Evolutionary conservation across 2,329 filamentous ascomycete species (phyloP).

Genomic region (Paraphoma chrysanthemicola): DNA sequence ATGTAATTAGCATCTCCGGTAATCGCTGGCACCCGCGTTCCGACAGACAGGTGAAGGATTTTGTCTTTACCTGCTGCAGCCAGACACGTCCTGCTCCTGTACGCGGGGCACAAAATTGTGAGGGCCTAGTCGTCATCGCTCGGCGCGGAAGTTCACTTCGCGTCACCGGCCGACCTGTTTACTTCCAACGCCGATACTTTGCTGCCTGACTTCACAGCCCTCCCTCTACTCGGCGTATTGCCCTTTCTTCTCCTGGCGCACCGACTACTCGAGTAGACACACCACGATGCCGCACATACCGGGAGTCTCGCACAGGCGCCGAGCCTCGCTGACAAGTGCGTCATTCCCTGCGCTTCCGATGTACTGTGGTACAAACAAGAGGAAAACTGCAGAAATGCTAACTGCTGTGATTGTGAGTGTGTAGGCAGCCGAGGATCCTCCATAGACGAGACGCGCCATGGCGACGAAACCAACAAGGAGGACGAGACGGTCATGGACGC

Average conservation of each 20-base stretch:
- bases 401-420: constrained; percentile 12
- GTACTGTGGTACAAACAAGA: constrained; percentile 9
- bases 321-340: constrained; percentile 38
- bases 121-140: constrained; percentile 32
- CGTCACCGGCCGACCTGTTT: constrained; percentile 22
- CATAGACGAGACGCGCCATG: constrained; percentile 46
- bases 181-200: constrained; percentile 14
- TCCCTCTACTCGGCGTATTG: background rate
- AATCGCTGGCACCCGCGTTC: background rate
- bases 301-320: constrained; percentile 29
- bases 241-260: background rate
- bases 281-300: constrained; percentile 50
- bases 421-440: constrained; percentile 52
- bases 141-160: constrained; percentile 18
- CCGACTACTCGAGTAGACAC: background rate
- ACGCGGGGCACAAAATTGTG: constrained; percentile 33
- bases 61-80: constrained; percentile 5
- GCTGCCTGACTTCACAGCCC: constrained; percentile 8
- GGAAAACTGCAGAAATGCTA: constrained; percentile 16
- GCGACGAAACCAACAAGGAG: constrained; percentile 52
- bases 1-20: background rate
- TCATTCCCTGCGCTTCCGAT: constrained; percentile 16
- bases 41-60: background rate
- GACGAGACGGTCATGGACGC: constrained; percentile 86
- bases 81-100: background rate